A percentile compares a stretch with the other conserved stretches of the same genome.
Conservation (phyloP, 805 yeast species). For the Cyberlindnera amylophila region DNA sequence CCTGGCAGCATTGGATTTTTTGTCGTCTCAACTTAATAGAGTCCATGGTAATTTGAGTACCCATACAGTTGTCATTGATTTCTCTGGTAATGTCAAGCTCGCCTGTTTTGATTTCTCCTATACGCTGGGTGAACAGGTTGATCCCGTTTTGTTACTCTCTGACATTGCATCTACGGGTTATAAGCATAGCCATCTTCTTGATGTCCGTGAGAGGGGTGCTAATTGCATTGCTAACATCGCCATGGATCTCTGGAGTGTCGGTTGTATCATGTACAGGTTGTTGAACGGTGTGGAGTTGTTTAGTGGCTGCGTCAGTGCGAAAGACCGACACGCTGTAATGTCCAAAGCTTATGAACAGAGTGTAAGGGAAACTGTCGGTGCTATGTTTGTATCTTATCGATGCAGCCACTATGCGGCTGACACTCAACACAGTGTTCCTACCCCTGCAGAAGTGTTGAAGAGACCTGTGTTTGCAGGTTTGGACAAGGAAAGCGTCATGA, state of each 20-base stretch:
- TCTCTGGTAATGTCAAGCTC: slow-evolving; percentile 11
- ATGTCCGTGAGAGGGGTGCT: not conserved
- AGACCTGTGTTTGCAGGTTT: slow-evolving; percentile 1
- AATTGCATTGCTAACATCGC: not conserved
- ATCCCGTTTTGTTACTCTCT: not conserved
- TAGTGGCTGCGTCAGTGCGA: not conserved
- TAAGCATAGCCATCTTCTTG: slow-evolving; percentile 9
- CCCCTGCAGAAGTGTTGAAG: not conserved
- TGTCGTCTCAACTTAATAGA: slow-evolving; percentile 1
- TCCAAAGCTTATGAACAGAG: not conserved
- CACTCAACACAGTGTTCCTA: no score
- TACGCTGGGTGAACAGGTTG: not conserved
- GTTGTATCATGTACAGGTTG: slow-evolving; percentile 11
- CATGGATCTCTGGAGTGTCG: slow-evolving; percentile 14
- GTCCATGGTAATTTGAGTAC: slow-evolving; percentile 17
- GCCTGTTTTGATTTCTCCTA: slow-evolving; percentile 9
- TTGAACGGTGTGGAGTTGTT: slow-evolving; percentile 5
- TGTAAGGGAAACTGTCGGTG: not conserved
- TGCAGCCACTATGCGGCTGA: no score
- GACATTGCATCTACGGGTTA: not conserved
- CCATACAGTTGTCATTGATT: slow-evolving; percentile 8
- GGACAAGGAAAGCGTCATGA: not conserved
- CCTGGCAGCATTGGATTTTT: slow-evolving; percentile 8
- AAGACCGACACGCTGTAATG: not conserved
- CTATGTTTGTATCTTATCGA: not conserved